These are phyloP conservation scores for Sporothrix pallida DNA, from an alignment of 2,329 filamentous ascomycete species.

Conservation along the genomic window DNA sequence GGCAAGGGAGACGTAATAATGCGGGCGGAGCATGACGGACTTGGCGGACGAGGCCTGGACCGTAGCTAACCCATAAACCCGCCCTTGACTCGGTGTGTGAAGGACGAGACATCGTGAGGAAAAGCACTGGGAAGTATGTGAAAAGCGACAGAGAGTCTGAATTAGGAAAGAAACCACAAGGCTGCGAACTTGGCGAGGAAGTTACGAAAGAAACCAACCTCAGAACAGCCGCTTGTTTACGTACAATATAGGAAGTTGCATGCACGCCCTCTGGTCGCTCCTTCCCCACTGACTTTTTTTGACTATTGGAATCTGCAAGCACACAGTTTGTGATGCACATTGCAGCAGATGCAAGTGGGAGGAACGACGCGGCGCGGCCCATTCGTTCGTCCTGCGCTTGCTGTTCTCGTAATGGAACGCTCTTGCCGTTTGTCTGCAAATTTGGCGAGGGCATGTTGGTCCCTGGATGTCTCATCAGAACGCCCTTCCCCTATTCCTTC, in stretches of 20 bases:
- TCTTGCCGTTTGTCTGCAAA: conserved; percentile 4
- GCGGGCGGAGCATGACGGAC: not conserved
- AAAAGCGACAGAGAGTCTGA: not conserved
- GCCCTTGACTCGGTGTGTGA: conserved; percentile 4
- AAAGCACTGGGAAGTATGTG: not conserved
- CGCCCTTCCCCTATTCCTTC: not conserved
- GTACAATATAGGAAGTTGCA: not conserved
- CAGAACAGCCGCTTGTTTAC: not conserved
- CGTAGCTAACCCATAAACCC: not conserved
- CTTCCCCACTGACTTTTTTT: not conserved
- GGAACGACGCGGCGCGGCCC: not conserved
- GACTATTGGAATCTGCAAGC: not conserved
- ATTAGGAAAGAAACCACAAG: conserved; percentile 8
- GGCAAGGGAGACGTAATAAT: not conserved
- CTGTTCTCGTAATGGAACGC: not conserved
- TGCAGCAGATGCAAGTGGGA: not conserved
- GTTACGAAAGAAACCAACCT: not conserved
- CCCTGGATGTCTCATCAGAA: not conserved
- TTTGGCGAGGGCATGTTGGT: conserved; percentile 10
- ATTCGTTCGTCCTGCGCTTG: not conserved
- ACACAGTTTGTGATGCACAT: not conserved
- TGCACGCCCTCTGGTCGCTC: not conserved
- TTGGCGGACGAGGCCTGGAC: not conserved
- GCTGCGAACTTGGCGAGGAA: not conserved
- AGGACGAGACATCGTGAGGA: not conserved